Percentiles rank a stretch among this genome's conserved stretches.
phyloP scores from a whole-genome alignment of 2,329 filamentous ascomycete genomes.

The Colletotrichum cereale region DNA sequence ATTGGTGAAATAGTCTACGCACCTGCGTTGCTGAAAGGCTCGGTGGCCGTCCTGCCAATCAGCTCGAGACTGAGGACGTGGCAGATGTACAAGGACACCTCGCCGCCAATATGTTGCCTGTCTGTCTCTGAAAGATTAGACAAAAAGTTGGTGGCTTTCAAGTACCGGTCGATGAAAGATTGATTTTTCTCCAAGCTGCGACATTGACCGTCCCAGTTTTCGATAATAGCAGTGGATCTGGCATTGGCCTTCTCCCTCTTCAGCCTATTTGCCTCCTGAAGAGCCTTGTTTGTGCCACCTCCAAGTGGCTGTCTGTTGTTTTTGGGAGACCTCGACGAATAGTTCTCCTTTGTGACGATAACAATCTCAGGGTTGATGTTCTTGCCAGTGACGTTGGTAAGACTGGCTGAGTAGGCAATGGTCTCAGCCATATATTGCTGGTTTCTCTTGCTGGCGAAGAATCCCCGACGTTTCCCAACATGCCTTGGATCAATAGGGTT shows the following conservation, averaged over 20 bases:
- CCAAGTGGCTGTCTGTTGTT: conserved; percentile 47
- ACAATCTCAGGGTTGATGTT: conserved; percentile 74
- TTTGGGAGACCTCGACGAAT: too few relatives aligned
- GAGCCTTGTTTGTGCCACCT: conserved; percentile 54
- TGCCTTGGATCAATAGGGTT: conserved; percentile 59
- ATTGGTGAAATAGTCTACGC: too few relatives aligned
- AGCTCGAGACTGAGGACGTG: conserved; percentile 45
- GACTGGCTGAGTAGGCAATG: conserved; percentile 75
- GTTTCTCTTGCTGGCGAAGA: conserved; percentile 59
- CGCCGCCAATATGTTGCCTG: conserved; percentile 50
- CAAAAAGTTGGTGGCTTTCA: conserved; percentile 63
- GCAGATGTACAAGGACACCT: conserved; percentile 54
- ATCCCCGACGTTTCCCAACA: conserved; percentile 44
- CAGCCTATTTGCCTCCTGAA: conserved; percentile 49
- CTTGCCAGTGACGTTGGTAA: conserved; percentile 74
- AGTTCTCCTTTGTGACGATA: too few relatives aligned
- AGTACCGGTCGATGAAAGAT: conserved; percentile 56
- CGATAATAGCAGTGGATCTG: conserved; percentile 49
- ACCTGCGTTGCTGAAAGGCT: conserved; percentile 4
- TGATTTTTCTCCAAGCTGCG: conserved; percentile 62
- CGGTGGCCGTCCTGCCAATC: neutral
- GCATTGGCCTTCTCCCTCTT: conserved; percentile 49
- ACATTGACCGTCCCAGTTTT: conserved; percentile 59
- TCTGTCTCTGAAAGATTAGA: conserved; percentile 39
- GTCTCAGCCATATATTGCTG: conserved; percentile 78